Evolutionary conservation across 2,329 filamentous ascomycete genomes (phyloP), one percentile per base, ranked within the genome.

Genomic region (Malbranchea cinnamomea): DNA sequence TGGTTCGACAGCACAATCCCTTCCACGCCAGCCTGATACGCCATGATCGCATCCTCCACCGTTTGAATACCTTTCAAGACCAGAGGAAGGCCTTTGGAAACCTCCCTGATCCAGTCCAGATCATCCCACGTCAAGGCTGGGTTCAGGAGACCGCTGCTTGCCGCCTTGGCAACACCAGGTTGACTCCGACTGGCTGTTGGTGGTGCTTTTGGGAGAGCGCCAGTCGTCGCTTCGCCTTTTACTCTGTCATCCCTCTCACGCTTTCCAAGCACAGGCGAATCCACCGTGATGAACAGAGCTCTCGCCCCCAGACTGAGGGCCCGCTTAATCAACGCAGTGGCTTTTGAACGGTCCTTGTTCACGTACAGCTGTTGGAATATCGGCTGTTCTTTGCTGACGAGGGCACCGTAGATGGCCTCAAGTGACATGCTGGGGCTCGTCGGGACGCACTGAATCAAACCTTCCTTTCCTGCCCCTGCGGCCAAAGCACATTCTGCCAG

Each of bases 331-430:
- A 74, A 48, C 1, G 51, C 50, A 37, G 63, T 62, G 10, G 67
- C 67, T 34, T 68, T 65, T 6, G 45, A 32, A 0, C 68, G 56
- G 37, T 71, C 56, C 40, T 65, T 66, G 47, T 74, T 64, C 29
- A 74, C 67, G 41, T 76, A 77, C 4, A 77, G 56, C 45, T 75
- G 71, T 43, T 73, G 72, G 54, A 72, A 70, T 32, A 64, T 50
- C 5, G 49, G 48, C 8, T 26, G 26, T 6, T 14, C 8, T 8
- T 13, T 12, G 23, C 23, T 7, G 23, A 6, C 20, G 20, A 7
- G 20, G 8, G 23, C 23, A 9, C 7, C 26, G 9, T 7, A 2
- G 16, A 9, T 28, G 11, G 9, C 26, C 10, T 10, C 13, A 19
- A 10, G 16, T 9, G 6, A 19, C 9, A 7, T 10, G 6, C 16